Evolutionary conservation across 805 yeast genomes (phyloP).

Genomic region (Hanseniaspora occidentalis): DNA sequence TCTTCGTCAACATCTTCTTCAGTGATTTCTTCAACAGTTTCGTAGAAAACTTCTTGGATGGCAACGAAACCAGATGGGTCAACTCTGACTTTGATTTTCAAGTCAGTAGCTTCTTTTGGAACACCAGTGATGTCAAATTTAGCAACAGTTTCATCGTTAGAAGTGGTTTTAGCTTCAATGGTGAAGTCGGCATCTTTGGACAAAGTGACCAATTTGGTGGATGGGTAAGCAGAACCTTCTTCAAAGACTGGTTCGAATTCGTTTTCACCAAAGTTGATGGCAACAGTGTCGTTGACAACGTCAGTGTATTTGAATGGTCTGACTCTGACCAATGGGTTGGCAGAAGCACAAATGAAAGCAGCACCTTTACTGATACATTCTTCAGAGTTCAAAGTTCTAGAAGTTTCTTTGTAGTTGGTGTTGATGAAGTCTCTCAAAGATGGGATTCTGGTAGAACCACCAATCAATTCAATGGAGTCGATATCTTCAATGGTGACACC

Average conservation of each 20-base stretch:
- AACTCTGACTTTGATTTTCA: constrained; percentile 88
- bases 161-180: constrained; percentile 70
- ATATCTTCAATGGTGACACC: constrained; percentile 59
- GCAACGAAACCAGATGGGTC: constrained; percentile 94
- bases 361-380: constrained; percentile 99
- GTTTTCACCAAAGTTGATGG: constrained; percentile 82
- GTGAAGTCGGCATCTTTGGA: constrained; percentile 85
- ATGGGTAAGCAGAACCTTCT: constrained; percentile 82
- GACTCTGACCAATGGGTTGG: constrained; percentile 96
- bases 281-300: constrained; percentile 79
- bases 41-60: constrained; percentile 88
- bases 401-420: constrained; percentile 71
- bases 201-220: constrained; percentile 88
- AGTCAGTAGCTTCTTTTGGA: constrained; percentile 60
- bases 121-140: constrained; percentile 78
- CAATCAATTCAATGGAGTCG: constrained; percentile 88
- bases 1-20: constrained; percentile 62
- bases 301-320: constrained; percentile 98
- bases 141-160: constrained; percentile 54
- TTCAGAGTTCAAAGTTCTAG: constrained; percentile 95
- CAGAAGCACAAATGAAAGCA: constrained; percentile 97
- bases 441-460: constrained; percentile 98
- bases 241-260: constrained; percentile 97
- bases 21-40: constrained; percentile 80
- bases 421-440: constrained; percentile 69